phyloP scores from a whole-genome alignment of 352 stramenopile species.

The Phytophthora podocarpi region DNA sequence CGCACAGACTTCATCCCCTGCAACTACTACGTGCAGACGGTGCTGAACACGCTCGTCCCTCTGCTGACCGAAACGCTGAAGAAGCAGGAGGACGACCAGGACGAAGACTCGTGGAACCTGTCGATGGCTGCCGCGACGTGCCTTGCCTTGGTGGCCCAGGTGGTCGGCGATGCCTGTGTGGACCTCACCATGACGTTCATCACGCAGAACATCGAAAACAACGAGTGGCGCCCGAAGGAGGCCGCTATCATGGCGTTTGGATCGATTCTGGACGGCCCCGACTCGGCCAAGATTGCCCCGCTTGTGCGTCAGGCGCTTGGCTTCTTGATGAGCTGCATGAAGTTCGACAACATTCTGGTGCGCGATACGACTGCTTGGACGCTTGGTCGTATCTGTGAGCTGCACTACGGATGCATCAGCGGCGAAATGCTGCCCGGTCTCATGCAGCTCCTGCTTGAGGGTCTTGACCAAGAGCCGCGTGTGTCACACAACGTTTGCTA shows the following conservation, averaged over 20 bases:
- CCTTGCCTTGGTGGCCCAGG: slow-evolving; percentile 92
- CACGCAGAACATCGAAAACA: slow-evolving; percentile 93
- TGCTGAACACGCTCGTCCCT: slow-evolving; percentile 89
- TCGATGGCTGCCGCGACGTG: slow-evolving; percentile 95
- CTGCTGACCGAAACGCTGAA: slow-evolving; percentile 94
- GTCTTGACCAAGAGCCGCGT: slow-evolving; percentile 86
- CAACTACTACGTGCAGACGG: slow-evolving; percentile 89
- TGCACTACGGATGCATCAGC: slow-evolving; percentile 93
- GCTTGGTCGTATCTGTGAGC: slow-evolving; percentile 94
- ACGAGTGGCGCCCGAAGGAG: slow-evolving; percentile 96
- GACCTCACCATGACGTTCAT: slow-evolving; percentile 95
- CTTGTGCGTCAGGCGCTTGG: slow-evolving; percentile 94
- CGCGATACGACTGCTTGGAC: slow-evolving; percentile 97
- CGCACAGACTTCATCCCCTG: slow-evolving; percentile 68
- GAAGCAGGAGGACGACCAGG: slow-evolving; percentile 94
- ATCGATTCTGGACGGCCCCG: slow-evolving; percentile 94
- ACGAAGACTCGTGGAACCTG: slow-evolving; percentile 95
- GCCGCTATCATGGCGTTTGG: slow-evolving; percentile 97
- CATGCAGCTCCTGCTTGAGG: slow-evolving; percentile 87
- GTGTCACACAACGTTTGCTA: slow-evolving; percentile 96
- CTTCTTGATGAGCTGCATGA: slow-evolving; percentile 92
- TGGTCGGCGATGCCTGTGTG: slow-evolving; percentile 93
- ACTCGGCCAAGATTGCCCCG: slow-evolving; percentile 89
- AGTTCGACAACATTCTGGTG: slow-evolving; percentile 92
- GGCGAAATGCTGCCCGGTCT: slow-evolving; percentile 89